Base-by-base conservation (phyloP, 2,329 filamentous ascomycete species). In the Aspergillus amoenus region DNA sequence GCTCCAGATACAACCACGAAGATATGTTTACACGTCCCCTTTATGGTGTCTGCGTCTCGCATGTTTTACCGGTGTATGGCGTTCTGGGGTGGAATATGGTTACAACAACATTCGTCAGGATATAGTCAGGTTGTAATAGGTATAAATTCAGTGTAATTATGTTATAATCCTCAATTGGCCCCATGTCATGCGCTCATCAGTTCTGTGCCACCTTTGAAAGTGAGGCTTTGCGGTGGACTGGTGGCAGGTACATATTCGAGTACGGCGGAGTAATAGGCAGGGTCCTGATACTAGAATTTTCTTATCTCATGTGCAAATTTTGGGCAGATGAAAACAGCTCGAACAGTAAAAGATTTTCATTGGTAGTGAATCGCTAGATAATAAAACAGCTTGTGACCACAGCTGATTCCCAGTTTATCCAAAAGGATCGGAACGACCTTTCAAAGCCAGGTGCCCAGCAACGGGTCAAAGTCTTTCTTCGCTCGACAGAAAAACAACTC, bases 351-450 rank as follows among this genome's bases (percentile, higher is more conserved):
- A 30, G 27, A 30, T 11, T 30, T 30, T 30, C 27, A 30, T 30
- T 30, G 27, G 27, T 30, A 30, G 27, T 30, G 27, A 30, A 30
- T 30, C 27, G 27, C 27, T 30, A 30, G 11, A 30, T 30, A 30
- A 30, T 30, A 11, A 11, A 30, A 30, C 27, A 46, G 52, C 57
- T 58, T 75, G 84, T 88, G 80, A 86, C 85, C 86, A 80, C 84
- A 82, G 83, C 86, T 88, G 86, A 88, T 88, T 88, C 86, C 86
- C 81, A 82, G 79, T 76, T 81, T 82, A 77, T 88, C 84, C 81
- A 75, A 65, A 75, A 81, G 79, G 76, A 79, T 82, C 82, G 75
- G 75, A 84, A 86, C 77, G 82, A 83, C 80, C 78, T 78, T 81
- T 86, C 84, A 82, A 86, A 82, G 77, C 77, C 82, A 82, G 86